These are phyloP conservation scores for Eutypa lata DNA, from an alignment of 2,329 filamentous ascomycete genomes.

Conservation along the genomic window DNA sequence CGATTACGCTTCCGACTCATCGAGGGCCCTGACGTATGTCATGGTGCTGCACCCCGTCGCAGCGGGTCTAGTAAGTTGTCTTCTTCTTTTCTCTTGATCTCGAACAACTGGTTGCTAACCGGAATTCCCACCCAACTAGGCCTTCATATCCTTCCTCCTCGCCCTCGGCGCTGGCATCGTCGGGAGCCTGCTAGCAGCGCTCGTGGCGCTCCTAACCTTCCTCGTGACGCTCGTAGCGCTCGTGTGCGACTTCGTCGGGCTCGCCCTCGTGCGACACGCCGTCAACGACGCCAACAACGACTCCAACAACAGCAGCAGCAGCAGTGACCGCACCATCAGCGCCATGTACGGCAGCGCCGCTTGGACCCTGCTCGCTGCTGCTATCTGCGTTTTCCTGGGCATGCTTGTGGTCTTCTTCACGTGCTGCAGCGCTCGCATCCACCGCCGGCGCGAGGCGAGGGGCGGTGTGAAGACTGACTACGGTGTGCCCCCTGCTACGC, in stretches of 20 bases:
- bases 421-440: slow-evolving; percentile 53
- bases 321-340: slow-evolving; percentile 22
- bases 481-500: slow-evolving; percentile 15
- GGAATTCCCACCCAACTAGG: too few species aligned
- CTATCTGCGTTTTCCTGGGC: slow-evolving; percentile 52
- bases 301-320: slow-evolving; percentile 5
- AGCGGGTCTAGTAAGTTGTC: slow-evolving; percentile 14
- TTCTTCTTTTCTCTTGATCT: background rate
- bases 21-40: slow-evolving; percentile 37
- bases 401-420: slow-evolving; percentile 58
- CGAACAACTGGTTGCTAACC: too few species aligned
- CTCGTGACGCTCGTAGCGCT: slow-evolving; percentile 39
- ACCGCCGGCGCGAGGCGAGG: slow-evolving; percentile 31
- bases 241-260: slow-evolving; percentile 41
- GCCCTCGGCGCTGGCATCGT: slow-evolving; percentile 40
- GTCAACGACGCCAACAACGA: slow-evolving; percentile 16
- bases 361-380: slow-evolving; percentile 58
- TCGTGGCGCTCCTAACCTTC: slow-evolving; percentile 37
- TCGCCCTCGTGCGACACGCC: slow-evolving; percentile 31
- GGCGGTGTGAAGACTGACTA: slow-evolving; percentile 21
- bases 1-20: slow-evolving; percentile 32
- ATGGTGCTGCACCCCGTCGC: slow-evolving; percentile 40
- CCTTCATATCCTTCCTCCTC: slow-evolving; percentile 45
- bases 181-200: slow-evolving; percentile 37
- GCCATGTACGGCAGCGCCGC: slow-evolving; percentile 51